These are phyloP conservation scores for Gossypium thurberi DNA, from an alignment of 345 rosid genomes.

Conservation along the genomic window DNA sequence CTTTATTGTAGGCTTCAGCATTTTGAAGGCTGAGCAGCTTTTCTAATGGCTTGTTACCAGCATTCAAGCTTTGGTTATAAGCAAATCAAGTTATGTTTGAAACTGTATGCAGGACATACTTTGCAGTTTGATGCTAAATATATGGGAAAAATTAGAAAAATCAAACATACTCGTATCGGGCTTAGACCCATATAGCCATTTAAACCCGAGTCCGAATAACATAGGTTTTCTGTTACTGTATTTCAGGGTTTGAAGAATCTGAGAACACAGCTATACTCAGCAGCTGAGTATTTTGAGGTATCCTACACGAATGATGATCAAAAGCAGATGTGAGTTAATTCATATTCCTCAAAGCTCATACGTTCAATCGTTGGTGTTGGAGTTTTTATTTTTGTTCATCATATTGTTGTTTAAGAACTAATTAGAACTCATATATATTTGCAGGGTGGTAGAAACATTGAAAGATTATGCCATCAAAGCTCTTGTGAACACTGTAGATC, in stretches of 20 bases:
- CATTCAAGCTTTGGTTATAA: too few relatives aligned
- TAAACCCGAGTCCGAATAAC: not conserved
- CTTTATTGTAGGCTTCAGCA: too few relatives aligned
- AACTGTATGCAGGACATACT: not conserved
- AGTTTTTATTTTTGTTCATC: not conserved
- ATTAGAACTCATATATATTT: conserved; percentile 8
- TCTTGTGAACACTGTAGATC: conserved; percentile 89
- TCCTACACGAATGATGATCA: conserved; percentile 78
- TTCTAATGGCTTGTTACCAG: too few relatives aligned
- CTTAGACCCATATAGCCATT: not conserved
- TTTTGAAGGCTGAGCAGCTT: too few relatives aligned
- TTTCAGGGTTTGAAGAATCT: conserved; percentile 78
- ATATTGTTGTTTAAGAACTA: not conserved
- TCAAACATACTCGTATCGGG: not conserved
- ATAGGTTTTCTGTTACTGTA: not conserved
- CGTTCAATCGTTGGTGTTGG: not conserved
- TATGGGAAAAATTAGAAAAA: not conserved
- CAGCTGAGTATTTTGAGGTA: conserved; percentile 87
- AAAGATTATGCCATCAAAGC: conserved; percentile 91
- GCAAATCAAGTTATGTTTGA: too few relatives aligned
- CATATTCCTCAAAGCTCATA: not conserved
- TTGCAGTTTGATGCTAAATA: not conserved
- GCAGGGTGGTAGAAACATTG: conserved; percentile 84
- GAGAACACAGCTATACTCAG: conserved; percentile 83
- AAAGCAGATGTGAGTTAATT: conserved; percentile 63